Percentiles rank a stretch among this genome's conserved stretches.
Conservation (phyloP, 176 grass and related monocot genomes). For the Oryza rufipogon region DNA sequence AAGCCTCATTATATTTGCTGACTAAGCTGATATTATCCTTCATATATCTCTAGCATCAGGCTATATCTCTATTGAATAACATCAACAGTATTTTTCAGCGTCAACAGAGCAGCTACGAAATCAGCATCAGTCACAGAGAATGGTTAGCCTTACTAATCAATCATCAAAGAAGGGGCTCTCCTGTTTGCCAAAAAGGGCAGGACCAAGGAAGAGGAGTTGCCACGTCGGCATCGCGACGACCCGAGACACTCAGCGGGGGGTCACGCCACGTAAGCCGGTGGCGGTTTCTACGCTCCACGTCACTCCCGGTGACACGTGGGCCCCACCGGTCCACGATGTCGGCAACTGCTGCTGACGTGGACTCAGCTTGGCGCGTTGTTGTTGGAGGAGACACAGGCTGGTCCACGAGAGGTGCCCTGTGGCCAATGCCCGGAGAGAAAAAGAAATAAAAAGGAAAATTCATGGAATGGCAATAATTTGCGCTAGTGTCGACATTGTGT, state of each 20-base stretch:
- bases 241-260: background rate
- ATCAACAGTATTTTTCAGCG: background rate
- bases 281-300: no score
- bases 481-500: background rate
- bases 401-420: background rate
- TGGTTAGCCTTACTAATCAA: background rate
- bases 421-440: background rate
- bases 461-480: background rate
- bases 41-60: no score
- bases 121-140: background rate
- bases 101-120: background rate
- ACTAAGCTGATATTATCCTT: background rate
- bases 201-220: background rate
- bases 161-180: background rate
- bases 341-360: conserved; percentile 22
- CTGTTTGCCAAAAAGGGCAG: conserved; percentile 21
- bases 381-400: background rate
- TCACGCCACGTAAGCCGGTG: background rate
- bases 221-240: background rate
- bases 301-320: no score
- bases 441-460: background rate
- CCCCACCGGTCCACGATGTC: background rate
- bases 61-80: background rate
- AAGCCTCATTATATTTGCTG: background rate
- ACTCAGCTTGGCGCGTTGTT: conserved; percentile 1